Percentiles rank a stretch among this genome's conserved stretches.
phyloP scores from a whole-genome alignment of 371 early-diverging fungal species.

The Apophysomyces variabilis region DNA sequence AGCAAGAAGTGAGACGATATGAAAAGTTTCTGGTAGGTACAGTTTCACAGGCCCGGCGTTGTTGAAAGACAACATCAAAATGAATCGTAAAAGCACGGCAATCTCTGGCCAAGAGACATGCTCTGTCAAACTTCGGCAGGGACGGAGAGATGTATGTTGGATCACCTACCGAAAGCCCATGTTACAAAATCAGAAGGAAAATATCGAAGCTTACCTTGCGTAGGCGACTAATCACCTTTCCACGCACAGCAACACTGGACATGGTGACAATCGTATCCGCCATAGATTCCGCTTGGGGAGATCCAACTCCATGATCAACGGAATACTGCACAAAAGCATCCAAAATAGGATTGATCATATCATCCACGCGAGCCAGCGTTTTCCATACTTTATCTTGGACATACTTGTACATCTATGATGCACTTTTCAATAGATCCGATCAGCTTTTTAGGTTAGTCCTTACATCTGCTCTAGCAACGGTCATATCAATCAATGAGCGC shows the following conservation, averaged over 20 bases:
- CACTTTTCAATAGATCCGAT: no score
- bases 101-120: slow-evolving; percentile 90
- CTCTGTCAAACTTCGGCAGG: slow-evolving; percentile 71
- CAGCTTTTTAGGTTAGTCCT: slow-evolving; percentile 5
- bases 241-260: slow-evolving; percentile 79
- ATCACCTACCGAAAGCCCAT: slow-evolving; percentile 40
- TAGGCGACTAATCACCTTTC: slow-evolving; percentile 80
- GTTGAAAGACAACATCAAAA: slow-evolving; percentile 89
- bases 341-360: slow-evolving; percentile 76
- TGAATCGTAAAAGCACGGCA: slow-evolving; percentile 83
- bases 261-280: slow-evolving; percentile 87
- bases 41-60: slow-evolving; percentile 68
- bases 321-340: slow-evolving; percentile 82
- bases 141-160: slow-evolving; percentile 72
- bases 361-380: slow-evolving; percentile 77
- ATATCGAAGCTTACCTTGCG: slow-evolving; percentile 58
- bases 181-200: background rate
- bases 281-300: slow-evolving; percentile 80
- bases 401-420: slow-evolving; percentile 68
- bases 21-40: slow-evolving; percentile 86
- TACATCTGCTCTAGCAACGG: slow-evolving; percentile 78
- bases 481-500: slow-evolving; percentile 77
- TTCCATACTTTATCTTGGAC: slow-evolving; percentile 88
- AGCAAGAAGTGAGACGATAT: slow-evolving; percentile 80
- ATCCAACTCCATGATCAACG: slow-evolving; percentile 79